Evolutionary conservation across 768 basidiomycete species (phyloP).

Genomic region (Rhodotorula sphaerocarpa): DNA sequence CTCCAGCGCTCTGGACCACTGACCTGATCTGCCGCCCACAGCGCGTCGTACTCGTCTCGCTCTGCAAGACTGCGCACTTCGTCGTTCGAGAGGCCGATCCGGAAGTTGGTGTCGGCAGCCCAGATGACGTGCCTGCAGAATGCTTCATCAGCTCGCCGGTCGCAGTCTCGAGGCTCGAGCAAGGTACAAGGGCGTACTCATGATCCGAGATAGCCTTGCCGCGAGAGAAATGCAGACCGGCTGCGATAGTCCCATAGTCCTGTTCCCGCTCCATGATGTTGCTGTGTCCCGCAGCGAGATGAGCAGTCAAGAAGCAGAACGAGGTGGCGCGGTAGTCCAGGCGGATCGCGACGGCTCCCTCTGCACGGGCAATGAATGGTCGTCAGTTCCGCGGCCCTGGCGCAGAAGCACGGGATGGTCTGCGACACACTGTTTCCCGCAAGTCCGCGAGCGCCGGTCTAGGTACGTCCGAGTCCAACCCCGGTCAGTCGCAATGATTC

Average conservation of each 20-base stretch:
- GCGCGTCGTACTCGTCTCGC: slow-evolving; percentile 59
- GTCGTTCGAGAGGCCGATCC: slow-evolving; percentile 77
- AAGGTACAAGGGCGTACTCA: slow-evolving; percentile 55
- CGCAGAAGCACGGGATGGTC: not conserved
- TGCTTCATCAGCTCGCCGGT: too few species aligned
- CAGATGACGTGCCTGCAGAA: slow-evolving; percentile 74
- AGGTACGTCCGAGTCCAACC: too few species aligned
- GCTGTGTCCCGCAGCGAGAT: slow-evolving; percentile 88
- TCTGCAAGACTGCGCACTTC: slow-evolving; percentile 62
- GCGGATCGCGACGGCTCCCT: slow-evolving; percentile 90
- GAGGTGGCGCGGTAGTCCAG: slow-evolving; percentile 83
- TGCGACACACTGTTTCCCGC: slow-evolving; percentile 62
- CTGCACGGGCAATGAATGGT: not conserved
- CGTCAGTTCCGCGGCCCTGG: not conserved
- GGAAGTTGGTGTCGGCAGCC: slow-evolving; percentile 93
- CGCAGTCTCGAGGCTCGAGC: not conserved
- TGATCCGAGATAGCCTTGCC: slow-evolving; percentile 84
- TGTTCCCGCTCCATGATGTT: slow-evolving; percentile 78
- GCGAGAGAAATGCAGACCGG: slow-evolving; percentile 74
- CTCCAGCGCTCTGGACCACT: too few species aligned
- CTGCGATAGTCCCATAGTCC: slow-evolving; percentile 79
- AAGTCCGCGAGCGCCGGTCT: slow-evolving; percentile 62
- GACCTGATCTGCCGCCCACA: slow-evolving; percentile 81
- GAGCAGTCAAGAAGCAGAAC: slow-evolving; percentile 91
- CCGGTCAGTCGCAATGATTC: not conserved